Evolutionary conservation across 805 yeast species (phyloP).

Genomic region (Cyberlindnera mycetangii): DNA sequence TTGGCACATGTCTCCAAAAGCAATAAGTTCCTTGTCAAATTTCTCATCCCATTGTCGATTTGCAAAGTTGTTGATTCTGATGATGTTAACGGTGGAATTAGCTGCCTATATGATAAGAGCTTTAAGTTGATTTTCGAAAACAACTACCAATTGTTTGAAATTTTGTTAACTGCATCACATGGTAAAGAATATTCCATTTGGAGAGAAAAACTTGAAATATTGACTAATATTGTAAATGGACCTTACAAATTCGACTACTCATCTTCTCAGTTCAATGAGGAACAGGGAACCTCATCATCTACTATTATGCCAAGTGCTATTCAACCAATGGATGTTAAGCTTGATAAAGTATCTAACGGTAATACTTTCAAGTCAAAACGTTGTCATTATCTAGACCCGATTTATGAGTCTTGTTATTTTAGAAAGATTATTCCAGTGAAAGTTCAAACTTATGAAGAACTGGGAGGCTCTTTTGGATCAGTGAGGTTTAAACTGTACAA

Average conservation of each 20-base stretch:
- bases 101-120: constrained; percentile 30
- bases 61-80: constrained; percentile 31
- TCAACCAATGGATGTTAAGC: constrained; percentile 22
- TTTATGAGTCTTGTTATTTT: constrained; percentile 26
- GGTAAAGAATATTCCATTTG: constrained; percentile 39
- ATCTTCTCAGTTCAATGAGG: constrained; percentile 22
- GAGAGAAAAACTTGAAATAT: constrained; percentile 34
- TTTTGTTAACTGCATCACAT: constrained; percentile 36
- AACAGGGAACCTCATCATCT: constrained; percentile 23
- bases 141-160: constrained; percentile 40
- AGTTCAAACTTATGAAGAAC: constrained; percentile 10
- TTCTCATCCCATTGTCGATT: constrained; percentile 47
- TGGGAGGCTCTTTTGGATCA: constrained; percentile 9
- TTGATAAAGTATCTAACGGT: constrained; percentile 17
- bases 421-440: constrained; percentile 25
- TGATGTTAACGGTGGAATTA: constrained; percentile 26
- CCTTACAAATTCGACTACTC: constrained; percentile 33
- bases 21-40: constrained; percentile 34
- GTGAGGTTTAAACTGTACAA: constrained; percentile 7
- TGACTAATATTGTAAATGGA: constrained; percentile 31
- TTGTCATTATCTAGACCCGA: constrained; percentile 4
- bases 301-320: constrained; percentile 21
- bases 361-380: constrained; percentile 2
- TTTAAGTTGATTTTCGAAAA: constrained; percentile 49
- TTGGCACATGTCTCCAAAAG: constrained; percentile 31